A percentile compares a stretch with the other conserved stretches of the same genome.
Evolutionary conservation across 768 basidiomycete genomes (phyloP).

Genomic region (Lactarius sp.): DNA sequence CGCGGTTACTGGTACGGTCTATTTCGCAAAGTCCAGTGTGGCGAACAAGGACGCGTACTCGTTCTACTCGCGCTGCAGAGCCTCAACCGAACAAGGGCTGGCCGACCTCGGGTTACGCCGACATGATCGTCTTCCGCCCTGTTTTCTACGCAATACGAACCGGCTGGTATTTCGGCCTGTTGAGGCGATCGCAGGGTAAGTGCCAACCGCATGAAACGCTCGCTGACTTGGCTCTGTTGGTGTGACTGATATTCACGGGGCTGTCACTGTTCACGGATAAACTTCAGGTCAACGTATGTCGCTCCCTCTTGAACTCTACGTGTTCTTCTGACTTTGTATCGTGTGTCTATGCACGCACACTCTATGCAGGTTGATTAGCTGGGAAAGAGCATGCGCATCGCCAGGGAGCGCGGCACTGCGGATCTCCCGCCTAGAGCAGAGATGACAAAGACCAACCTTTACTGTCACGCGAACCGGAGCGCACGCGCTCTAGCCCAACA

Average conservation of each 20-base stretch:
- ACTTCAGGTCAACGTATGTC: constrained; percentile 2
- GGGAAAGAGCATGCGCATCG: constrained; percentile 46
- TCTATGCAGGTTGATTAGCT: constrained; percentile 42
- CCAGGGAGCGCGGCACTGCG: constrained; percentile 50
- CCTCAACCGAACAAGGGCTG: constrained; percentile 64
- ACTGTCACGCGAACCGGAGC: constrained; percentile 42
- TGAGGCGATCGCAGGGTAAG: constrained; percentile 45
- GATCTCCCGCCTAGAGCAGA: constrained; percentile 41
- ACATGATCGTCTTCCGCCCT: constrained; percentile 68
- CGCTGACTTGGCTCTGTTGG: not conserved
- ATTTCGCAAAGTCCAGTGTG: not conserved
- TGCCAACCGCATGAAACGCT: not conserved
- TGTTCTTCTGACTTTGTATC: not conserved
- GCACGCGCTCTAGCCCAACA: not conserved
- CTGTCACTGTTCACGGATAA: constrained; percentile 12
- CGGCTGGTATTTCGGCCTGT: constrained; percentile 37
- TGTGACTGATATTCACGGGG: not conserved
- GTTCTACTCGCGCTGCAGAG: constrained; percentile 62
- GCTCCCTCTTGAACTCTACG: not conserved
- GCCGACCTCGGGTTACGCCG: constrained; percentile 64
- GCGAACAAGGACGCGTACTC: constrained; percentile 43
- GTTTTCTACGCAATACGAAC: constrained; percentile 43
- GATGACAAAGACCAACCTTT: constrained; percentile 42
- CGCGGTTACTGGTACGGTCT: constrained; percentile 38
- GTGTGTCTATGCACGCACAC: not conserved